These are phyloP conservation scores for Cordia subcordata DNA, from an alignment of 257 asterid genomes.

Conservation along the genomic window DNA sequence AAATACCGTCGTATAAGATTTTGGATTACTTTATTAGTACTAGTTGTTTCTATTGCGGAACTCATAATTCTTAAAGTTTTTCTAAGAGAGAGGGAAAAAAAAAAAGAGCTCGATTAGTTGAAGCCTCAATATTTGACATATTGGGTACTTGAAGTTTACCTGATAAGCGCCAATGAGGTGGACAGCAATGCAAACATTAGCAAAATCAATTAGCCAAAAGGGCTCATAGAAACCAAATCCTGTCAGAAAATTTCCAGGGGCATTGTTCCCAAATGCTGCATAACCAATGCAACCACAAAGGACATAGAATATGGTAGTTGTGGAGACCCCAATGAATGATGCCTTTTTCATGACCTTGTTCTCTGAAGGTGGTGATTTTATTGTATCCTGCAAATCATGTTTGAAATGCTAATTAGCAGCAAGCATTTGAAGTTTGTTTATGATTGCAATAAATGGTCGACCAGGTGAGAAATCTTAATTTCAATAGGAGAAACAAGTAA, in stretches of 20 bases:
- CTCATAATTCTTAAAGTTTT: no score
- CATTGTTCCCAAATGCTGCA: conserved; percentile 46
- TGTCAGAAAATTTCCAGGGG: conserved; percentile 40
- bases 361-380: conserved; percentile 38
- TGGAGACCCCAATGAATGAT: conserved; percentile 30
- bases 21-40: no score
- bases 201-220: conserved; percentile 42
- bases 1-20: no score
- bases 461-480: not conserved
- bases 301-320: conserved; percentile 38
- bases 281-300: conserved; percentile 38
- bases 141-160: no score
- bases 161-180: conserved; percentile 48
- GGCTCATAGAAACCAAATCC: conserved; percentile 43
- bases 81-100: no score
- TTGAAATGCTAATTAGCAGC: not conserved
- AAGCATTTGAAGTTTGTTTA: not conserved
- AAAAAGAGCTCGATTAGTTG: no score
- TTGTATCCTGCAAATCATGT: conserved; percentile 29
- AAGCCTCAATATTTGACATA: no score
- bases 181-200: conserved; percentile 34
- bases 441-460: not conserved
- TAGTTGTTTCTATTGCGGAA: no score
- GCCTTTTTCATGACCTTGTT: conserved; percentile 46
- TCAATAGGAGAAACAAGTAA: not conserved